phyloP scores from a whole-genome alignment of 768 basidiomycete species.

The Trametes maxima region DNA sequence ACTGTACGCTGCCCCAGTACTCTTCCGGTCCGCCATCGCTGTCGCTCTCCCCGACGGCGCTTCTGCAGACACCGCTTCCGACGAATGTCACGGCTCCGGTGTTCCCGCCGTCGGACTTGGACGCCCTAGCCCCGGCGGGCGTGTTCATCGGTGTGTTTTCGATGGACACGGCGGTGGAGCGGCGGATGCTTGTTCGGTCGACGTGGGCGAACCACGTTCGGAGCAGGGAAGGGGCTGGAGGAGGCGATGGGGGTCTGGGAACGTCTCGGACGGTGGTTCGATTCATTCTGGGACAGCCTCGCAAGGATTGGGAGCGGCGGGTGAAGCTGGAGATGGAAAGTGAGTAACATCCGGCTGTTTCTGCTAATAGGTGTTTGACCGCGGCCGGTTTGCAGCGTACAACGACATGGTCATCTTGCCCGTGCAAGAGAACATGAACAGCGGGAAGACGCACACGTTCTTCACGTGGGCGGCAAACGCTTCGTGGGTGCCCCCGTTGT shows the following conservation, averaged over 20 bases:
- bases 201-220: constrained; percentile 88
- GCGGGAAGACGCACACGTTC: constrained; percentile 88
- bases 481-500: constrained; percentile 87
- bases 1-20: constrained; percentile 74
- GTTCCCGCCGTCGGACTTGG: constrained; percentile 77
- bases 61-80: constrained; percentile 43
- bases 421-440: constrained; percentile 93
- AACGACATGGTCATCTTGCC: constrained; percentile 87
- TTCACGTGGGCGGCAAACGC: constrained; percentile 92
- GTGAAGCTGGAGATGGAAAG: constrained; percentile 90
- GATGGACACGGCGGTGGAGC: constrained; percentile 80
- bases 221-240: constrained; percentile 72
- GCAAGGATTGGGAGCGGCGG: constrained; percentile 75
- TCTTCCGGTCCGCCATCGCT: constrained; percentile 47
- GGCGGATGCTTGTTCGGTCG: constrained; percentile 83
- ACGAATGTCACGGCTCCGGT: constrained; percentile 38
- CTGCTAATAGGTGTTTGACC: not conserved
- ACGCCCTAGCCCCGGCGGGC: constrained; percentile 78
- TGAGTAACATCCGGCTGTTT: constrained; percentile 43
- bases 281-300: constrained; percentile 87
- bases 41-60: constrained; percentile 40
- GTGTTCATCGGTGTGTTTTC: constrained; percentile 91
- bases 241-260: constrained; percentile 68
- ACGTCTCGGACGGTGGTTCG: constrained; percentile 85
- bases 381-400: constrained; percentile 52